Percentiles rank a stretch among this genome's conserved stretches.
These are phyloP conservation scores for Solanum piurae DNA, from an alignment of 257 asterid genomes.

Conservation along the genomic window DNA sequence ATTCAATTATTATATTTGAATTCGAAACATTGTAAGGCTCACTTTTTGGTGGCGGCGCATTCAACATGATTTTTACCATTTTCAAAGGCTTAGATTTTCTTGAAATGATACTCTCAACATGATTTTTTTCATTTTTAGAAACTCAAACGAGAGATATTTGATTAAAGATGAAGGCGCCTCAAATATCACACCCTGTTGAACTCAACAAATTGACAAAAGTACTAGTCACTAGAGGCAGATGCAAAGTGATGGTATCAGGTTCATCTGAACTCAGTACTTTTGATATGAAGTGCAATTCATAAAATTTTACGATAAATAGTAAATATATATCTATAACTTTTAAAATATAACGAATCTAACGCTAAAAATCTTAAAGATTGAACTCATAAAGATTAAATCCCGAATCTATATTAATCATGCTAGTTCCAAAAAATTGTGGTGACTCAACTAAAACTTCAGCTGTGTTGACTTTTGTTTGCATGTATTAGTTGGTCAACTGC, in stretches of 20 bases:
- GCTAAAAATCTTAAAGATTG: background rate
- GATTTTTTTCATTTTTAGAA: background rate
- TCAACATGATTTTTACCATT: background rate
- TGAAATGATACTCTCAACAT: rapidly evolving
- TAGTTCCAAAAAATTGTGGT: background rate
- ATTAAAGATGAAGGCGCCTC: rapidly evolving
- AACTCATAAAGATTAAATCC: background rate
- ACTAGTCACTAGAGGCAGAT: background rate
- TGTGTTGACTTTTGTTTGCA: background rate
- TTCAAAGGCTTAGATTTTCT: background rate
- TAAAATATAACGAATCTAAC: rapidly evolving
- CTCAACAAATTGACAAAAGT: background rate
- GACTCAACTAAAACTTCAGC: background rate
- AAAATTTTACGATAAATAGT: too few relatives aligned
- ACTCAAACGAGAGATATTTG: rapidly evolving
- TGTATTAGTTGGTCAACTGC: background rate
- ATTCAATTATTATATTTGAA: background rate
- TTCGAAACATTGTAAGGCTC: background rate
- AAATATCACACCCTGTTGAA: background rate
- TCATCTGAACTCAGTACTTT: background rate
- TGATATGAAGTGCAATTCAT: too few relatives aligned
- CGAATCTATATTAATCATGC: background rate
- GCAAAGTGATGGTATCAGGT: too few relatives aligned
- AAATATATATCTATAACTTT: background rate
- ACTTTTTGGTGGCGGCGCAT: too few relatives aligned